phyloP scores from a whole-genome alignment of 495 filamentous ascomycete genomes.

The Penicillium bialowiezense region DNA sequence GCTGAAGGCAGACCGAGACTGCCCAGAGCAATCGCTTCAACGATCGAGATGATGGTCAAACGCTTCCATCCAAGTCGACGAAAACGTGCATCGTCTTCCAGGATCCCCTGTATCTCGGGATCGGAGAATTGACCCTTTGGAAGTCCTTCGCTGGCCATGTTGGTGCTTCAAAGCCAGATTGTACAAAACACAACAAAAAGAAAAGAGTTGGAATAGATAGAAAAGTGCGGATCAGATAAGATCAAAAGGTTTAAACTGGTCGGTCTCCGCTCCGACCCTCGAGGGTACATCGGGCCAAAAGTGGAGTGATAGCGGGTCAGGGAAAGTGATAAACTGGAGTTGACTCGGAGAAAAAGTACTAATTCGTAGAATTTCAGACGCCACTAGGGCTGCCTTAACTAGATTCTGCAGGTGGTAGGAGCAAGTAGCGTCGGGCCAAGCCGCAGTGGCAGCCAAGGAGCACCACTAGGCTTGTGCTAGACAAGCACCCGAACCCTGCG shows the following conservation, averaged over 20 bases:
- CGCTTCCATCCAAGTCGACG: conserved; percentile 32
- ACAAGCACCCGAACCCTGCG: background rate
- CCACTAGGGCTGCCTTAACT: background rate
- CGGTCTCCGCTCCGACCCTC: too few relatives aligned
- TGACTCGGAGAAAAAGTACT: background rate
- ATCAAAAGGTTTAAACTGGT: background rate
- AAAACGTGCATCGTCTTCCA: conserved; percentile 11
- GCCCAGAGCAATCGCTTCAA: conserved; percentile 60
- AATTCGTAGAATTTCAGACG: background rate
- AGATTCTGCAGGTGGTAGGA: background rate
- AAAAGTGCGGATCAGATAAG: conserved; percentile 8
- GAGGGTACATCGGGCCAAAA: background rate
- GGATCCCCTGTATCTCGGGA: background rate
- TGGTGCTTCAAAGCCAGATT: background rate
- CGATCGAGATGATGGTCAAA: conserved; percentile 47
- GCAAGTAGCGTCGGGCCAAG: background rate
- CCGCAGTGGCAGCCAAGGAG: background rate
- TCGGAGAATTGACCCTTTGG: conserved; percentile 3
- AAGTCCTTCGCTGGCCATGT: conserved; percentile 2
- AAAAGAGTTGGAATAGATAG: background rate
- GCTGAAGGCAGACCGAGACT: conserved; percentile 53
- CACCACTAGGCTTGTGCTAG: conserved; percentile 2
- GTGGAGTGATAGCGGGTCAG: background rate
- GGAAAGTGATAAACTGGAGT: background rate
- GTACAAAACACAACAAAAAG: background rate